Evolutionary conservation across 257 asterid species (phyloP).

Genomic region (Penstemon davidsonii): DNA sequence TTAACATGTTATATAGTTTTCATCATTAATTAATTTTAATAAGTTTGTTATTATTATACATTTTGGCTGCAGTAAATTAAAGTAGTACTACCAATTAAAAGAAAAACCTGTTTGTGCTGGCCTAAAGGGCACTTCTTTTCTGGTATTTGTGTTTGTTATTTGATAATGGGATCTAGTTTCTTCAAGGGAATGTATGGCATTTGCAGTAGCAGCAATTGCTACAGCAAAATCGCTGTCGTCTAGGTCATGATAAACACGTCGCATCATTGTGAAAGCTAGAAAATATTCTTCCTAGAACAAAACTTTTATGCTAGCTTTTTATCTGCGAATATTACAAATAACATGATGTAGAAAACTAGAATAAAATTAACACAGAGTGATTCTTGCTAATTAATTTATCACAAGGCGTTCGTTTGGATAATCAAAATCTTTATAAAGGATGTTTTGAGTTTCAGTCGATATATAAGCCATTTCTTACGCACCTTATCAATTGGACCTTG

Average conservation of each 20-base stretch:
- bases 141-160: conserved; percentile 25
- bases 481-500: no score
- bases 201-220: conserved; percentile 68
- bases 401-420: no score
- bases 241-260: conserved; percentile 31
- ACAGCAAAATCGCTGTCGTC: conserved; percentile 48
- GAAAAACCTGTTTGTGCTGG: conserved; percentile 36
- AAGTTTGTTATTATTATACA: not conserved
- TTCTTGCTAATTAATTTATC: no score
- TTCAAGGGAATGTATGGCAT: conserved; percentile 51
- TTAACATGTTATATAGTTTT: not conserved
- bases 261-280: conserved; percentile 15
- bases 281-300: not conserved
- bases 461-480: no score
- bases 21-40: not conserved
- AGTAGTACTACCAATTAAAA: not conserved
- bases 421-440: no score
- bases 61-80: not conserved
- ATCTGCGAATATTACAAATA: not conserved
- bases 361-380: no score
- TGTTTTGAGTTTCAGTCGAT: no score
- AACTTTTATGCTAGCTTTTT: not conserved
- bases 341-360: no score
- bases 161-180: conserved; percentile 26
- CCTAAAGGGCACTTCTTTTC: conserved; percentile 34